These are phyloP conservation scores for Metschnikowia reukaufii DNA, from an alignment of 805 yeast species.

Conservation along the genomic window DNA sequence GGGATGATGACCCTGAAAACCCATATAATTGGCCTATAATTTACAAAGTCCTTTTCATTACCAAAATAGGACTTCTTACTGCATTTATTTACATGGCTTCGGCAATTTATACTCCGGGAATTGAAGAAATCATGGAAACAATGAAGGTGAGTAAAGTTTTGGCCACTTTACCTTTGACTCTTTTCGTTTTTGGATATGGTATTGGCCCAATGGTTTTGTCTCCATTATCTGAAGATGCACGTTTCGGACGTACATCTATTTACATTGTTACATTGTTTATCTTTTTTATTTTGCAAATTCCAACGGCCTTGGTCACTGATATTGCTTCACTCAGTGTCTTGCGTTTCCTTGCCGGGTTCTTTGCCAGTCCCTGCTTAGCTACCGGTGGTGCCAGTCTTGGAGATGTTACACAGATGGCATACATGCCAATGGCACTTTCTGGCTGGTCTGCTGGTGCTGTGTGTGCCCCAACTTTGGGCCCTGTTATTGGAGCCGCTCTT, in stretches of 20 bases:
- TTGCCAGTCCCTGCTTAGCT: conserved; percentile 56
- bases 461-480: conserved; percentile 57
- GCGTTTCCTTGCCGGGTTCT: conserved; percentile 55
- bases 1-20: conserved; percentile 52
- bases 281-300: conserved; percentile 54
- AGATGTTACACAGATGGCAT: conserved; percentile 46
- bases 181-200: conserved; percentile 62
- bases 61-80: conserved; percentile 46
- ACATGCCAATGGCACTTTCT: conserved; percentile 47
- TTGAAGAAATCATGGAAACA: conserved; percentile 42
- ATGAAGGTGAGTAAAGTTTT: conserved; percentile 45
- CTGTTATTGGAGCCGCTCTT: conserved; percentile 55
- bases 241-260: conserved; percentile 52
- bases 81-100: conserved; percentile 56
- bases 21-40: conserved; percentile 56
- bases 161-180: conserved; percentile 51
- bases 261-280: conserved; percentile 48
- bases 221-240: conserved; percentile 57
- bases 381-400: conserved; percentile 60
- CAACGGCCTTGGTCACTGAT: conserved; percentile 51
- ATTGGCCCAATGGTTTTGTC: conserved; percentile 59
- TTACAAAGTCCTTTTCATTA: conserved; percentile 39
- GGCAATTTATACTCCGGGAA: conserved; percentile 55
- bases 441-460: conserved; percentile 56
- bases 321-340: conserved; percentile 51